Percentiles rank a stretch among this genome's conserved stretches.
These are phyloP conservation scores for Zymoseptoria brevis DNA, from an alignment of 2,329 filamentous ascomycete species.

Conservation along the genomic window DNA sequence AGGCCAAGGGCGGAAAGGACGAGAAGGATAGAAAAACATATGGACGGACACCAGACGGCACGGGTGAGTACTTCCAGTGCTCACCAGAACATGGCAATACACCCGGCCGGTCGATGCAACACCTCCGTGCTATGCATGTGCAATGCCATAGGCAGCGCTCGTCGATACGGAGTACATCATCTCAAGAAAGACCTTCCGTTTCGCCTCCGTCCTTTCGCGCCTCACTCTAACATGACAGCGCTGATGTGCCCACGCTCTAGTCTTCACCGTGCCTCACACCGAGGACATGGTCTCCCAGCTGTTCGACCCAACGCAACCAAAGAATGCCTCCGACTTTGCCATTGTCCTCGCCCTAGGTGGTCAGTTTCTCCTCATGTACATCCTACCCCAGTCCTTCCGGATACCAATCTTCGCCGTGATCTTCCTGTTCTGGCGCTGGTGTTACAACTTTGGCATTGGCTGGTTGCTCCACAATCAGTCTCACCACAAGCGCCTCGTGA, in stretches of 20 bases:
- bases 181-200: not conserved
- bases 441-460: slow-evolving; percentile 92
- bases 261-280: slow-evolving; percentile 90
- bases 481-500: slow-evolving; percentile 73
- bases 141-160: not conserved
- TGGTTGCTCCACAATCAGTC: slow-evolving; percentile 84
- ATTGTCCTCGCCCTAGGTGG: slow-evolving; percentile 71
- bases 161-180: not conserved
- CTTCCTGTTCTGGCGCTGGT: slow-evolving; percentile 86
- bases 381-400: slow-evolving; percentile 61
- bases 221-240: slow-evolving; percentile 6
- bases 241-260: slow-evolving; percentile 42
- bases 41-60: slow-evolving; percentile 84
- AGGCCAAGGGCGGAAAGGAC: slow-evolving; percentile 39
- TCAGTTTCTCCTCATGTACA: slow-evolving; percentile 66
- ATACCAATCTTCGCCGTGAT: slow-evolving; percentile 71
- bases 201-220: not conserved
- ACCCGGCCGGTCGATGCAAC: not conserved
- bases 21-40: slow-evolving; percentile 67
- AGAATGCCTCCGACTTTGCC: slow-evolving; percentile 79
- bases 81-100: slow-evolving; percentile 1
- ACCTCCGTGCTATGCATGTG: not conserved
- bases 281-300: slow-evolving; percentile 99
- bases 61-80: slow-evolving; percentile 53
- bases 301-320: slow-evolving; percentile 86